Evolutionary conservation across 2,329 filamentous ascomycete species (phyloP), one percentile per base, ranked within the genome.

Genomic region (Cercospora canescens): DNA sequence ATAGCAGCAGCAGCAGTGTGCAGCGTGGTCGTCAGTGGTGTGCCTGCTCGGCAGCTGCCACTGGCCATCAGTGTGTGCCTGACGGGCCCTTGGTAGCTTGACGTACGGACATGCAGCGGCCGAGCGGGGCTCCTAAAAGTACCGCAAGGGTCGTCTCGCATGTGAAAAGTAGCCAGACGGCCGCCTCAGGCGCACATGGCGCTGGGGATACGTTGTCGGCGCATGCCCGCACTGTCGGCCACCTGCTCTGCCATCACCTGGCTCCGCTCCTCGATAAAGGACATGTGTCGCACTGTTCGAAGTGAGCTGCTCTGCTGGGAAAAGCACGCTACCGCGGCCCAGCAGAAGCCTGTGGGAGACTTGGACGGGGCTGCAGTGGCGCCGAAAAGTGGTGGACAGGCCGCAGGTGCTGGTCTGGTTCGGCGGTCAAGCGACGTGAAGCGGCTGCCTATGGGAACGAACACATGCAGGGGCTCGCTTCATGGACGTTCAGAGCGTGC

Each of bases 331-430:
- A 32, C 52, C 28, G 52, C 52, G 52, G 52, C 52, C 52, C 52
- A 32, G 52, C 32, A 32, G 26, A 32, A 56, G 52, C 52, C 28
- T 35, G 28, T 28, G 32, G 28, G 16, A 55, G 52, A 55, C 52
- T 6, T 55, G 52, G 28, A 55, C 30, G 52, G 11, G n/a, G 26
- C n/a, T 6, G 52, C 9, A 56, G 52, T 56, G 52, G 52, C 30
- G n/a, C 52, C 18, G 52, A 56, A 56, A 56, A 56, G 52, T 56
- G 52, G 52, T 56, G 52, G 52, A 56, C 52, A 56, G 9, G 32
- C 35, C 52, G 52, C 52, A 8, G 52, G 41, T 24, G n/a, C 52
- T 56, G 11, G 26, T 35, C 28, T 56, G 16, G 30, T 32, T 28
- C 21, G 45, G 45, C 45, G 24, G 24, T n/a, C 24, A 28, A 50